Base-by-base conservation (phyloP, 1,139 yeast genomes). In the Diutina catenulata region DNA sequence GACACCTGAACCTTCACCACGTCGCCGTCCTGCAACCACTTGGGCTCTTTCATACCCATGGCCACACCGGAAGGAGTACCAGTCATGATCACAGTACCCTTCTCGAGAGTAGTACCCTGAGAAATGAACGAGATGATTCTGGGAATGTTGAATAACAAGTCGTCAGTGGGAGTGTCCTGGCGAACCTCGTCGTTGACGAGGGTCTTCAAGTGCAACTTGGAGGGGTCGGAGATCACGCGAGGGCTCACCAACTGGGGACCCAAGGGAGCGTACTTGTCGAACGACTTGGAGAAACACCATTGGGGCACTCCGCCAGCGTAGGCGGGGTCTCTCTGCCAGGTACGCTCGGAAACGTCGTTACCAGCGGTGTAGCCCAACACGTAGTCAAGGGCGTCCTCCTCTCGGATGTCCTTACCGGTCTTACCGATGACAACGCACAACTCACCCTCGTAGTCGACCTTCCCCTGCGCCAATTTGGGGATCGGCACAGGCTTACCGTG, bases 41-140 rank as follows among this genome's bases (percentile, higher is more conserved):
- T 57, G 62, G 60, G 64, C 63, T 26, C 52, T 53, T 43, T 72
- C 60, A 68, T 20, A 18, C 23, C 36, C 33, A 37, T 31, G 13
- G 61, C 64, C n/a, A 71, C 78, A 16, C 78, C 78, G 32, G 64
- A 53, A 21, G 76, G 76, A 5, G 76, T 70, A 15, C 76, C 76
- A 41, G 72, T 69, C 51, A 67, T 66, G 40, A 70, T 64, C 37
- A 70, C 46, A 40, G 68, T 72, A 31, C 76, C 76, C 3, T 70
- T 69, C 39, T 54, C 52, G 36, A 70, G 56, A 1, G 76, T 70
- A 8, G 71, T 59, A 4, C 76, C 76, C 48, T 68, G 73, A 29
- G 71, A 63, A 41, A 72, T 49, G 49, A 69, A 71, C 4, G 72
- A 55, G 24, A 72, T 55, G 21, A 72, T 60, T 37, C 63, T 52